Evolutionary conservation across 2,329 filamentous ascomycete genomes (phyloP).

Genomic region (Colletotrichum sublineola): DNA sequence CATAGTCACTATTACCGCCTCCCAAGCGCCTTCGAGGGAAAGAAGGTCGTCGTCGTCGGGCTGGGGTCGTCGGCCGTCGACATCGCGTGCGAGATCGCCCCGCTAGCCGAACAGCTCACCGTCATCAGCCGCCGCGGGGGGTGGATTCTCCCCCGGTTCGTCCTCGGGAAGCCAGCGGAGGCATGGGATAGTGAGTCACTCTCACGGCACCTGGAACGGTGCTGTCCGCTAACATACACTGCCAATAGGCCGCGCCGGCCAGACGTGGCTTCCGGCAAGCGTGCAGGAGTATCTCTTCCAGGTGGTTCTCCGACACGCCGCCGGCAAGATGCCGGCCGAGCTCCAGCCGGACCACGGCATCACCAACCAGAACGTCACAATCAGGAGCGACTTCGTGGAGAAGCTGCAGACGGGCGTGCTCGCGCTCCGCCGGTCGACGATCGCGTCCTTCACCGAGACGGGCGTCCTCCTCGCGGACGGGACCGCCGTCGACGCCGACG

Average conservation of each 20-base stretch:
- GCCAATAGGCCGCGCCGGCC: constrained; percentile 46
- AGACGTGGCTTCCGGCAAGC: constrained; percentile 47
- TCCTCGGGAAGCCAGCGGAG: constrained; percentile 53
- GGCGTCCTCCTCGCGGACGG: constrained; percentile 59
- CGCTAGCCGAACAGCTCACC: constrained; percentile 51
- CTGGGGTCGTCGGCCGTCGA: constrained; percentile 56
- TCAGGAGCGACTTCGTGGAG: constrained; percentile 50
- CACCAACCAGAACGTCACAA: constrained; percentile 51
- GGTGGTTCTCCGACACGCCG: constrained; percentile 48
- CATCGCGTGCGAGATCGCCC: constrained; percentile 53
- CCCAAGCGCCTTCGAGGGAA: constrained; percentile 51
- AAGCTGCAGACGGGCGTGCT: constrained; percentile 51
- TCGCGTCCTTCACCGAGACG: constrained; percentile 47
- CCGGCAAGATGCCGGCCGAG: constrained; percentile 49
- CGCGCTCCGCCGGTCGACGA: constrained; percentile 49
- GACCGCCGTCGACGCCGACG: constrained; percentile 57
- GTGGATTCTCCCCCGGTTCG: constrained; percentile 55
- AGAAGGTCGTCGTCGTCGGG: constrained; percentile 54
- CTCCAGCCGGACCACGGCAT: constrained; percentile 53
- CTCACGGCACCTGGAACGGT: background rate
- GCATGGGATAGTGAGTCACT: constrained; percentile 51
- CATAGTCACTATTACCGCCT: constrained; percentile 55
- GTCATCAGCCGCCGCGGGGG: constrained; percentile 54
- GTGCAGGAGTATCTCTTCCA: constrained; percentile 50
- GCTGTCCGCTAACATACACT: background rate